These are phyloP conservation scores for Monotropa hypopitys DNA, from an alignment of 179 eudicot genomes.

Conservation along the genomic window DNA sequence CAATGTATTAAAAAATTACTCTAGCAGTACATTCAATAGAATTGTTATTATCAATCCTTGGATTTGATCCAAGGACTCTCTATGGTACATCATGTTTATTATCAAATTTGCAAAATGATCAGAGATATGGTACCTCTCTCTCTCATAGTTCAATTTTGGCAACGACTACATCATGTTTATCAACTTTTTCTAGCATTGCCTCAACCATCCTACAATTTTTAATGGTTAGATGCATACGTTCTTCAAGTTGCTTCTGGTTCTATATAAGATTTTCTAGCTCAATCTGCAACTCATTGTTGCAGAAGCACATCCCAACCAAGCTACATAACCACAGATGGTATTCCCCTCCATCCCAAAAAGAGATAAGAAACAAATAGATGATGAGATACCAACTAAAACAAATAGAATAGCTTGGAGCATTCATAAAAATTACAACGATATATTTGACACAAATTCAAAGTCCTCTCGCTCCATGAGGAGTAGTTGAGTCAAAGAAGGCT, in stretches of 20 bases:
- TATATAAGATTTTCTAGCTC: constrained; percentile 43
- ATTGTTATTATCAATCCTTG: background rate
- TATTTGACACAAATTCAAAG: too few relatives aligned
- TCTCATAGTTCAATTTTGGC: constrained; percentile 51
- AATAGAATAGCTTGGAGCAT: too few relatives aligned
- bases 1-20: background rate
- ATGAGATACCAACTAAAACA: too few relatives aligned
- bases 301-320: too few relatives aligned
- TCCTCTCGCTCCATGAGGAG: too few relatives aligned
- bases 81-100: too few relatives aligned
- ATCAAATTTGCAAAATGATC: background rate
- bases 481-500: too few relatives aligned
- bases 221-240: constrained; percentile 25
- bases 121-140: constrained; percentile 35
- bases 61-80: too few relatives aligned
- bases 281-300: constrained; percentile 40
- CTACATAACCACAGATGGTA: too few relatives aligned
- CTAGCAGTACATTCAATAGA: background rate
- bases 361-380: background rate
- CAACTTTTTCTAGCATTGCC: constrained; percentile 54
- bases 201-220: constrained; percentile 48
- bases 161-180: constrained; percentile 68
- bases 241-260: constrained; percentile 46
- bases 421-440: too few relatives aligned
- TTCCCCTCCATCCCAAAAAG: background rate